Conservation (phyloP, 257 asterid genomes). For the Anisodus tanguticus region DNA sequence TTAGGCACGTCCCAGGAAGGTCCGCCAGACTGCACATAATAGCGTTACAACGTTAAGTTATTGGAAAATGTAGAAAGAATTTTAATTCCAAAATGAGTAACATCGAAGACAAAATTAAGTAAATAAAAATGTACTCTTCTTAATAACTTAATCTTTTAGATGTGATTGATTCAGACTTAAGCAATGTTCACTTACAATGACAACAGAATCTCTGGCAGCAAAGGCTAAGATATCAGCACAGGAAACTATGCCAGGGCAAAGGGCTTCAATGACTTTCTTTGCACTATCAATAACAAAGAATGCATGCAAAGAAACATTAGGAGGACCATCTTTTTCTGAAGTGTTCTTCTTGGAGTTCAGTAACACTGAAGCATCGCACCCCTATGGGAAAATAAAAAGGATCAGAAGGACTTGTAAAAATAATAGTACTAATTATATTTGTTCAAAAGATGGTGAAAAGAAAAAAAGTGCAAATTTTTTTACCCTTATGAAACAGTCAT, state of each 20-base stretch:
- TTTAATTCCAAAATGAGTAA: neutral
- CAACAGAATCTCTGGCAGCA: conserved; percentile 41
- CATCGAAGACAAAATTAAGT: too few relatives aligned
- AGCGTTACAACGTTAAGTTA: neutral
- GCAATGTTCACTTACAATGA: conserved; percentile 16
- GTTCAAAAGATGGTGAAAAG: neutral
- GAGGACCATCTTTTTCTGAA: conserved; percentile 40
- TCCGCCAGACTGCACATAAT: conserved; percentile 62
- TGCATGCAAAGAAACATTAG: conserved; percentile 37
- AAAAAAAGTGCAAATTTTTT: too few relatives aligned
- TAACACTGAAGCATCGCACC: conserved; percentile 42
- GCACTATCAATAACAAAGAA: conserved; percentile 37
- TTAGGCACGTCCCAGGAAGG: conserved; percentile 74
- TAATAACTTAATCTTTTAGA: neutral
- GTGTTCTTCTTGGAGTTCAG: conserved; percentile 34
- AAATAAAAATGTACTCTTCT: too few relatives aligned
- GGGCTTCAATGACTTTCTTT: conserved; percentile 37
- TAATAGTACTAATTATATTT: neutral
- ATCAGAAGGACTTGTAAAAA: neutral
- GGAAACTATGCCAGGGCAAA: conserved; percentile 36
- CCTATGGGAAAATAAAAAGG: conserved; percentile 18
- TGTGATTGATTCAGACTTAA: neutral
- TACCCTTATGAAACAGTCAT: conserved; percentile 40
- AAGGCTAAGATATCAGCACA: conserved; percentile 43
- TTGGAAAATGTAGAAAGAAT: neutral